phyloP scores from a whole-genome alignment of 805 yeast genomes.

The Pichia scutulata region DNA sequence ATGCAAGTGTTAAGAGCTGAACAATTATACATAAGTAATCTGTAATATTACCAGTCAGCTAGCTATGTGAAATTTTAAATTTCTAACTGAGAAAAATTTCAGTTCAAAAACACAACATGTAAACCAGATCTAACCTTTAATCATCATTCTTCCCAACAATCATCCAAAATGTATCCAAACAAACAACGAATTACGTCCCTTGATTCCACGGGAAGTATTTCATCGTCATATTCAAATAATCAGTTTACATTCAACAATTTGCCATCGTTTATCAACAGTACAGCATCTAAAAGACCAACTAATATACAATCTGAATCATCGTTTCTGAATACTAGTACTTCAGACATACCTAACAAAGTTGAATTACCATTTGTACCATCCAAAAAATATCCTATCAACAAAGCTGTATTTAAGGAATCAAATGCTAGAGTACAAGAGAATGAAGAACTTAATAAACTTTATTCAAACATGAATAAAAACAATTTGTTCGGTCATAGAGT shows the following conservation, averaged over 20 bases:
- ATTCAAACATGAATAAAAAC: neutral
- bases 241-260: neutral
- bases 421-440: neutral
- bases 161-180: neutral
- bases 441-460: neutral
- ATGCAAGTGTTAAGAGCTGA: too few relatives aligned
- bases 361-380: constrained; percentile 14
- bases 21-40: too few relatives aligned
- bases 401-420: constrained; percentile 3
- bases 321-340: neutral
- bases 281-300: neutral
- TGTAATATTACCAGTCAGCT: neutral
- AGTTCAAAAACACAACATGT: neutral
- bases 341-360: neutral
- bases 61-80: neutral
- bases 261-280: neutral
- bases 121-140: neutral
- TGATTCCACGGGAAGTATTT: neutral
- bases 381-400: constrained; percentile 8
- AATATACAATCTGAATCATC: neutral
- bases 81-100: neutral
- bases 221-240: neutral
- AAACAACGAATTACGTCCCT: neutral
- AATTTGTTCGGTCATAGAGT: constrained; percentile 3
- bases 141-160: neutral